A percentile compares a stretch with the other conserved stretches of the same genome.
These are phyloP conservation scores for Centaurea solstitialis DNA, from an alignment of 129 eudicot genomes.

Conservation along the genomic window DNA sequence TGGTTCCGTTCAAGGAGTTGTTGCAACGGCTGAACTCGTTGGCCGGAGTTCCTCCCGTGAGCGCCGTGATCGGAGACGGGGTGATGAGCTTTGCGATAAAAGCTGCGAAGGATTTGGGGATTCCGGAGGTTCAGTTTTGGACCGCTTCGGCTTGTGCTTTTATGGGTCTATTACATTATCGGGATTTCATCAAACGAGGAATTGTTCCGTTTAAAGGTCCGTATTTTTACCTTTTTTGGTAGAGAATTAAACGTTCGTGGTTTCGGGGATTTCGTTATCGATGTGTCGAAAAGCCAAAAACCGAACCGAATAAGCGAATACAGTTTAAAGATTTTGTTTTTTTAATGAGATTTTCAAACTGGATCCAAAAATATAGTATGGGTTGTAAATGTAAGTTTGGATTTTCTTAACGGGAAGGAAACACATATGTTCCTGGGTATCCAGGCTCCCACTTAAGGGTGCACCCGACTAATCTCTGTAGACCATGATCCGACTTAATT, in stretches of 20 bases:
- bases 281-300: too few relatives aligned
- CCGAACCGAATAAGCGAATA: not conserved
- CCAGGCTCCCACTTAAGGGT: too few relatives aligned
- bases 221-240: not conserved
- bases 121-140: conserved; percentile 66
- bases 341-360: too few relatives aligned
- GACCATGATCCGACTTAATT: too few relatives aligned
- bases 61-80: conserved; percentile 60
- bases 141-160: conserved; percentile 60
- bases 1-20: conserved; percentile 49
- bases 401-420: too few relatives aligned
- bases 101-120: conserved; percentile 57
- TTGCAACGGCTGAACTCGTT: conserved; percentile 28
- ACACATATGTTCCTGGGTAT: too few relatives aligned
- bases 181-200: conserved; percentile 50
- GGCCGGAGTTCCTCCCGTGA: conserved; percentile 42
- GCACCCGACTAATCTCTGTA: too few relatives aligned
- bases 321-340: not conserved
- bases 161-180: conserved; percentile 51
- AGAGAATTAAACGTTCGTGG: not conserved
- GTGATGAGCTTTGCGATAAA: conserved; percentile 52
- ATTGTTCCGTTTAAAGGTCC: conserved; percentile 58
- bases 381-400: too few relatives aligned
- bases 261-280: too few relatives aligned
- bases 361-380: too few relatives aligned